A percentile compares a stretch with the other conserved stretches of the same genome.
phyloP scores from a whole-genome alignment of 2,329 filamentous ascomycete genomes.

The Thermoascus crustaceus region DNA sequence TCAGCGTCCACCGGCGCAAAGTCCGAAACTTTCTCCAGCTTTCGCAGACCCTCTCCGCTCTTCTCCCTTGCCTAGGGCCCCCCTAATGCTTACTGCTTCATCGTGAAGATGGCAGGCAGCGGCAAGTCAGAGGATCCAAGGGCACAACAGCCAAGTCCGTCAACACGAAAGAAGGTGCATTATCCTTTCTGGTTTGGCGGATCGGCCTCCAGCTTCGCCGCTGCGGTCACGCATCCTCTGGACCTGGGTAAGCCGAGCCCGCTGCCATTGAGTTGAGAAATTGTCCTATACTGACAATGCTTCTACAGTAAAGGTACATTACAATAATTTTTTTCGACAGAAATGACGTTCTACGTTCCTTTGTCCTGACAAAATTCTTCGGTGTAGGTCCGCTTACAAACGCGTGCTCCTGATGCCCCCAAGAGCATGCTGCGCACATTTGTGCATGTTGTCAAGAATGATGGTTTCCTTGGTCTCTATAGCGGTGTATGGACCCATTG shows the following conservation, averaged over 20 bases:
- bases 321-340: conserved; percentile 3
- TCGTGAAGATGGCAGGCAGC: conserved; percentile 25
- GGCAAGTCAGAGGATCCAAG: conserved; percentile 24
- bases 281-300: conserved; percentile 15
- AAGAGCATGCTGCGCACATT: conserved; percentile 82
- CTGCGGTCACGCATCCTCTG: conserved; percentile 84
- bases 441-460: conserved; percentile 64
- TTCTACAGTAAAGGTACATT: conserved; percentile 46
- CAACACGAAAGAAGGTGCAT: conserved; percentile 31
- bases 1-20: too few relatives aligned
- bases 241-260: conserved; percentile 63
- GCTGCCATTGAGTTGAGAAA: conserved; percentile 1
- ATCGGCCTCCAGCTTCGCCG: conserved; percentile 85
- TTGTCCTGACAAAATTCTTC: conserved; percentile 10
- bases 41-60: not conserved
- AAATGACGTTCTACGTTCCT: conserved; percentile 6
- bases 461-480: conserved; percentile 78
- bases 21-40: too few relatives aligned
- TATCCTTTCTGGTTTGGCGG: conserved; percentile 97
- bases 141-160: conserved; percentile 13
- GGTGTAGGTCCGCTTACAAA: conserved; percentile 73
- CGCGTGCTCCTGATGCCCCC: conserved; percentile 64
- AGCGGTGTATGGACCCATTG: conserved; percentile 52
- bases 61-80: not conserved
- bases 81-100: conserved; percentile 1